Conservation (phyloP, 805 yeast genomes). For the Saccharomycopsis capsularis region DNA sequence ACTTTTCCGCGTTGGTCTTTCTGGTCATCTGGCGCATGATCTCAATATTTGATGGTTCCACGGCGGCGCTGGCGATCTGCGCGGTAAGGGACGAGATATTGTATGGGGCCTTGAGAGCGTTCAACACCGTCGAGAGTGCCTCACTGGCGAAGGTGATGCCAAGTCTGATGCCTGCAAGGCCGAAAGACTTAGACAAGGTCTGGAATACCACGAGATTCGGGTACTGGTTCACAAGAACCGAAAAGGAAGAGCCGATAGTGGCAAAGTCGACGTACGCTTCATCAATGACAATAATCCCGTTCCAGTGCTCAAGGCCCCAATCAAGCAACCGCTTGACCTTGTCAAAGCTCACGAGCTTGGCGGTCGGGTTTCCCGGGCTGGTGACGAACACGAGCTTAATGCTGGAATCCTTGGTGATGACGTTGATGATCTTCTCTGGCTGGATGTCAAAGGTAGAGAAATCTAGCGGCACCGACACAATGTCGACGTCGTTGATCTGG, state of each 20-base stretch:
- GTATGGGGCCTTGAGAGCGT: constrained; percentile 94
- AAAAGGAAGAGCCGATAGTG: constrained; percentile 56
- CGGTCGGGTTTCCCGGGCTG: constrained; percentile 98
- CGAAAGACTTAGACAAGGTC: constrained; percentile 91
- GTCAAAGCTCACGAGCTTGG: constrained; percentile 44
- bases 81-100: constrained; percentile 82
- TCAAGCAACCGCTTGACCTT: constrained; percentile 43
- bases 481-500: constrained; percentile 76
- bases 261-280: constrained; percentile 94
- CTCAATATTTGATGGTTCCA: constrained; percentile 47
- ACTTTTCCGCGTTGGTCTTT: constrained; percentile 49
- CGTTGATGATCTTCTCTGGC: constrained; percentile 44
- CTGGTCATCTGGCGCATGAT: constrained; percentile 51
- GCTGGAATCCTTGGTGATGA: constrained; percentile 33
- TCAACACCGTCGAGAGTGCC: constrained; percentile 59
- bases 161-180: constrained; percentile 88
- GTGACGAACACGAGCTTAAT: constrained; percentile 80
- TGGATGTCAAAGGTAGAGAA: constrained; percentile 61
- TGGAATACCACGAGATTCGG: constrained; percentile 85
- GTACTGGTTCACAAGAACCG: constrained; percentile 72
- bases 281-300: constrained; percentile 79
- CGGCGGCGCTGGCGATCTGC: constrained; percentile 66
- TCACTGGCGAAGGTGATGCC: constrained; percentile 70
- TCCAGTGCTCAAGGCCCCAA: constrained; percentile 40
- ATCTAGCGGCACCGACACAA: constrained; percentile 68